These are phyloP conservation scores for Jaltomata sinuosa DNA, from an alignment of 257 asterid species.

Conservation along the genomic window DNA sequence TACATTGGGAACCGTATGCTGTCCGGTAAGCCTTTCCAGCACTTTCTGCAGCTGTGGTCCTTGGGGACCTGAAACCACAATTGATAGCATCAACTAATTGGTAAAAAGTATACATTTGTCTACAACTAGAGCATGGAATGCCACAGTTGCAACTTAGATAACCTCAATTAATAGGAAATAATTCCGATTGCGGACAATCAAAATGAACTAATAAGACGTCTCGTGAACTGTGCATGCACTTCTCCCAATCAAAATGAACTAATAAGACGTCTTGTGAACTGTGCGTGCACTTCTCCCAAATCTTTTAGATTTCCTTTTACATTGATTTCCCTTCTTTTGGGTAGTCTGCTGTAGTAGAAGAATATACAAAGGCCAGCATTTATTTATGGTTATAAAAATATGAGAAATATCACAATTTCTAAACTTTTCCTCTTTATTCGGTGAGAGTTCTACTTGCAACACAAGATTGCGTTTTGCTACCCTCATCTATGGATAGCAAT, in stretches of 20 bases:
- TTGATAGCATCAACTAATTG: background rate
- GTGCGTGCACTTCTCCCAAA: background rate
- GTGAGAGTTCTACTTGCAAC: background rate
- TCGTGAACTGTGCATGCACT: background rate
- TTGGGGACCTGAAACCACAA: slow-evolving; percentile 68
- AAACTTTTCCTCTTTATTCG: background rate
- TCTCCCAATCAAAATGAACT: background rate
- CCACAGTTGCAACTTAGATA: background rate
- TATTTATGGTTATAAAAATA: background rate
- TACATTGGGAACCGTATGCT: slow-evolving; percentile 88
- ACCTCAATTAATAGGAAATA: background rate
- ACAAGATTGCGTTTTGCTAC: background rate
- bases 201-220: background rate
- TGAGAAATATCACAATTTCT: background rate
- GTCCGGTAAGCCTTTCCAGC: slow-evolving; percentile 79
- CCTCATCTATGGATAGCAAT: background rate
- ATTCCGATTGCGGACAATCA: background rate
- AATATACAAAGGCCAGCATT: background rate
- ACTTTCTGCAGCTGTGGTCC: slow-evolving; percentile 74
- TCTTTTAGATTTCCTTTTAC: background rate
- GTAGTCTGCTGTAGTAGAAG: background rate
- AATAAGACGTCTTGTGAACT: background rate
- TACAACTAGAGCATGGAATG: background rate
- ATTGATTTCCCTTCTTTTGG: background rate
- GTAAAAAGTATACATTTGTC: background rate